Percentiles rank a stretch among this genome's conserved stretches.
Evolutionary conservation across 805 yeast genomes (phyloP).

Genomic region (Starmerella apicola): DNA sequence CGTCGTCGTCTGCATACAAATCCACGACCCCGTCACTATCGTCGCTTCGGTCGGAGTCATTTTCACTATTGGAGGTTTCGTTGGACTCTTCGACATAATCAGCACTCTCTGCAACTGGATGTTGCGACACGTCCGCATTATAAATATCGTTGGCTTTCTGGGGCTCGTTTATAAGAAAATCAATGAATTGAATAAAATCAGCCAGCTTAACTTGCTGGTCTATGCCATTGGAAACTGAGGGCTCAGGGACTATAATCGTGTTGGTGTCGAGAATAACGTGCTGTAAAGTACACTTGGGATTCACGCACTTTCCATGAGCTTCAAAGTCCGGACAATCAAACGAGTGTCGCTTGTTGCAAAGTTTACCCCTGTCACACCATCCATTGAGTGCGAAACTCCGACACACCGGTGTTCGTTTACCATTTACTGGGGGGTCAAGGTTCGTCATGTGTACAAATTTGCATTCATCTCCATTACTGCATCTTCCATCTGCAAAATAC

Average conservation of each 20-base stretch:
- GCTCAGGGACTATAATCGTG: neutral
- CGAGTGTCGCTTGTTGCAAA: constrained; percentile 46
- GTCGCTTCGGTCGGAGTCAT: constrained; percentile 3
- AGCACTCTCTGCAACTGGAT: constrained; percentile 6
- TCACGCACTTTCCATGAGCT: constrained; percentile 46
- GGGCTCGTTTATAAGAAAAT: neutral
- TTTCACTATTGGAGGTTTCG: constrained; percentile 14
- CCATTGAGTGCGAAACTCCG: constrained; percentile 58
- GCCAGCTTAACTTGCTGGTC: neutral
- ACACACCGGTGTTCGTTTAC: constrained; percentile 33
- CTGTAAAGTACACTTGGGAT: constrained; percentile 40
- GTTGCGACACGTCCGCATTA: no score
- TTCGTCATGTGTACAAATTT: constrained; percentile 37
- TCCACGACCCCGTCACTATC: constrained; percentile 8
- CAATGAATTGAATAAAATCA: neutral
- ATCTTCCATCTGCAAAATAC: constrained; percentile 37
- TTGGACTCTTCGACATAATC: constrained; percentile 14
- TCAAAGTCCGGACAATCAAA: constrained; percentile 62
- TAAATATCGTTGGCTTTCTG: neutral
- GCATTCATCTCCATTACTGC: constrained; percentile 37
- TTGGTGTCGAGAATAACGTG: constrained; percentile 27
- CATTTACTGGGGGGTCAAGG: constrained; percentile 28
- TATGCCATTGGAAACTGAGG: neutral
- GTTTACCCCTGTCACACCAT: constrained; percentile 49
- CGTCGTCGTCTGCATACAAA: no score